Percentiles rank a stretch among this genome's conserved stretches.
phyloP scores from a whole-genome alignment of 768 basidiomycete genomes.

The Tulasnella sp. region DNA sequence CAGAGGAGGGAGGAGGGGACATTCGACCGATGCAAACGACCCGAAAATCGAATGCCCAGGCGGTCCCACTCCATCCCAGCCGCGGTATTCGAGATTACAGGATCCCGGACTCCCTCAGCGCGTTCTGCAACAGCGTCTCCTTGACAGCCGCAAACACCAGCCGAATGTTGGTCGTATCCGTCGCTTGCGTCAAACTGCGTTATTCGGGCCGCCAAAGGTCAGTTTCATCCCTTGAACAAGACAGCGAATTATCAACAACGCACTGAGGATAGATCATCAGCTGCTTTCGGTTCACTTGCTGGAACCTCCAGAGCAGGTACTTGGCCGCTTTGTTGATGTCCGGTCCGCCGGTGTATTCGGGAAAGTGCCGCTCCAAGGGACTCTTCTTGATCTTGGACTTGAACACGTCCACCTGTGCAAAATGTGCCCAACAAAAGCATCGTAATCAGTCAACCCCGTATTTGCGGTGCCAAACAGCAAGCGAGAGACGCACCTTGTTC shows the following conservation, averaged over 20 bases:
- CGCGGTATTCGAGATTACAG: conserved; percentile 34
- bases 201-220: not conserved
- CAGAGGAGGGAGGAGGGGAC: not conserved
- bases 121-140: conserved; percentile 49
- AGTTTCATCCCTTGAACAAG: not conserved
- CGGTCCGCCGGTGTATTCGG: conserved; percentile 45
- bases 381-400: conserved; percentile 47
- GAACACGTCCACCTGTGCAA: conserved; percentile 43
- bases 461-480: too few species aligned
- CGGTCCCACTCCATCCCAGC: not conserved
- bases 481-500: conserved; percentile 35
- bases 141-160: conserved; percentile 47
- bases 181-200: conserved; percentile 43
- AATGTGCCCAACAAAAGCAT: too few species aligned
- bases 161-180: conserved; percentile 48
- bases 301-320: too few species aligned
- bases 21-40: too few species aligned
- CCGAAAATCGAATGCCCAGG: too few species aligned
- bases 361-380: conserved; percentile 46
- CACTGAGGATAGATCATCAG: conserved; percentile 66
- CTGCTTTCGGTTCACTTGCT: conserved; percentile 69
- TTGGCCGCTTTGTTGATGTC: conserved; percentile 86
- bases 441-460: too few species aligned
- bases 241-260: conserved; percentile 5
- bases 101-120: conserved; percentile 46